Evolutionary conservation across 2,329 filamentous ascomycete genomes (phyloP).

Genomic region (Sclerotinia glacialis): DNA sequence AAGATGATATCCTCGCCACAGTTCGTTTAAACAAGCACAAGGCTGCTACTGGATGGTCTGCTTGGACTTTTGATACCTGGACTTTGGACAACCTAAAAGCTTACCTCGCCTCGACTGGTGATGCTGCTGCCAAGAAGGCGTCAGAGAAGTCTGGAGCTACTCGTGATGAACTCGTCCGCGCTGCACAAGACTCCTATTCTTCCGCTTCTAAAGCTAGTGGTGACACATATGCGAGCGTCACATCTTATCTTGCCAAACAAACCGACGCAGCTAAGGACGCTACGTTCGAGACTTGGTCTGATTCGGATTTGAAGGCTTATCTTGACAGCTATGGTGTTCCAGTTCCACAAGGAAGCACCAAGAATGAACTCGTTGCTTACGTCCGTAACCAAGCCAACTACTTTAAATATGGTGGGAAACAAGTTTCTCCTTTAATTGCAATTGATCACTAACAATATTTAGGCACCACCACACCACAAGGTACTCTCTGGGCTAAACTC

Average conservation of each 20-base stretch:
- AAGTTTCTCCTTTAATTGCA: not conserved
- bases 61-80: slow-evolving; percentile 79
- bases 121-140: slow-evolving; percentile 56
- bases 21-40: slow-evolving; percentile 73
- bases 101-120: slow-evolving; percentile 52
- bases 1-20: slow-evolving; percentile 69
- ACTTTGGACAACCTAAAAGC: slow-evolving; percentile 66
- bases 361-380: slow-evolving; percentile 65
- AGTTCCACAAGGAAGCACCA: slow-evolving; percentile 37
- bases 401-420: slow-evolving; percentile 63
- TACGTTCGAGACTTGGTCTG: slow-evolving; percentile 70
- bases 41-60: slow-evolving; percentile 63
- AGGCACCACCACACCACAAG: slow-evolving; percentile 58
- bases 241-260: slow-evolving; percentile 64
- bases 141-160: slow-evolving; percentile 62
- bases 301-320: slow-evolving; percentile 65
- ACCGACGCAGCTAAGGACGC: slow-evolving; percentile 63
- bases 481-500: slow-evolving; percentile 64
- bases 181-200: slow-evolving; percentile 59
- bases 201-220: slow-evolving; percentile 60
- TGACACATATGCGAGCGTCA: slow-evolving; percentile 61
- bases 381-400: slow-evolving; percentile 72
- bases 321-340: slow-evolving; percentile 72
- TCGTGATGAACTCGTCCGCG: slow-evolving; percentile 70
- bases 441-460: slow-evolving; percentile 1